Percentiles rank a stretch among this genome's conserved stretches.
These are phyloP conservation scores for Tolypocladium inflatum DNA, from an alignment of 2,329 filamentous ascomycete species.

Conservation along the genomic window DNA sequence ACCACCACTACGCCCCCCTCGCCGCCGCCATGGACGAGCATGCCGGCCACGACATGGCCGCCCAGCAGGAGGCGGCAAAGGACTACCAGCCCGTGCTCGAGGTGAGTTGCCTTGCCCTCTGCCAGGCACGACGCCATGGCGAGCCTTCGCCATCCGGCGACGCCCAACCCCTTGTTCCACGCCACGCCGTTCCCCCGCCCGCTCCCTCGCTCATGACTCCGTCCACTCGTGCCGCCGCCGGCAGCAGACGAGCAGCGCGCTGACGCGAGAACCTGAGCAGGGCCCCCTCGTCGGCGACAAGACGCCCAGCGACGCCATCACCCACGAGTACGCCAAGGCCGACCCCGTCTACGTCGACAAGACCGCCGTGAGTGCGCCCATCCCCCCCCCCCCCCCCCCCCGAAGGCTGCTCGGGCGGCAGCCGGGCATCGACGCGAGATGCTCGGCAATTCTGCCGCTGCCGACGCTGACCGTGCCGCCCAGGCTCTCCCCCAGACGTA, in stretches of 20 bases:
- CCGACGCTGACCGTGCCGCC: background rate
- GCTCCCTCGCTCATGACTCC: background rate
- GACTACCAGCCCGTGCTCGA: conserved; percentile 48
- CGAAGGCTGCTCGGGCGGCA: background rate
- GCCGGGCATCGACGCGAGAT: background rate
- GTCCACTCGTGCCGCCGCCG: background rate
- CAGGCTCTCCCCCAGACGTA: conserved; percentile 77
- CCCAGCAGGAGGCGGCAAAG: conserved; percentile 51
- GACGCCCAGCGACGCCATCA: conserved; percentile 66
- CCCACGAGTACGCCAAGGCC: conserved; percentile 78
- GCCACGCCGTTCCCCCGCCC: background rate
- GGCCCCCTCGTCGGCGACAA: conserved; percentile 75
- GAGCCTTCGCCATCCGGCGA: background rate
- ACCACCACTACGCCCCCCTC: conserved; percentile 2
- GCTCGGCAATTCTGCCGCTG: background rate
- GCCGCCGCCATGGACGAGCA: conserved; percentile 23
- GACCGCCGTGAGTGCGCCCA: conserved; percentile 58
- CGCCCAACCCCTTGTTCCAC: background rate
- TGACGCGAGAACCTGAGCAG: conserved; percentile 33
- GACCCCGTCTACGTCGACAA: conserved; percentile 80
- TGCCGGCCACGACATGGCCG: conserved; percentile 35
- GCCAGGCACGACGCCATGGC: background rate
- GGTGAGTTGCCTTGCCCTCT: conserved; percentile 27
- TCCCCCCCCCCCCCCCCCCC: no score
- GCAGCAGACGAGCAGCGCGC: background rate